These are phyloP conservation scores for Spizellomyces sp. DNA, from an alignment of 192 early-diverging fungal species.

Conservation along the genomic window DNA sequence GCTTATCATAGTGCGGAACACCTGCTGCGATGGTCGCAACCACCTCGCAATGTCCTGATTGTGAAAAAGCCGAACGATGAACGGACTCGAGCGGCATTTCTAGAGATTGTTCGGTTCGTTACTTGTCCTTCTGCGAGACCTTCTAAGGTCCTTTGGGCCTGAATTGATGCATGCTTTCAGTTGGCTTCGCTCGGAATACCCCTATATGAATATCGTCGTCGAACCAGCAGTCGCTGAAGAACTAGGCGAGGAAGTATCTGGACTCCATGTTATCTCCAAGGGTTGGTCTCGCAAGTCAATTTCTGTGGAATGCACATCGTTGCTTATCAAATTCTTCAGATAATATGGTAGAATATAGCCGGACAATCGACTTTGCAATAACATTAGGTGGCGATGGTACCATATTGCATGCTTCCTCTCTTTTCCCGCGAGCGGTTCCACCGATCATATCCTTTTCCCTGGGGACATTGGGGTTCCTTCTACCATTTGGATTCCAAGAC, in stretches of 20 bases:
- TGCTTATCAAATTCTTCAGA: neutral
- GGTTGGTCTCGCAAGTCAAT: neutral
- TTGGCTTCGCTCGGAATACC: constrained; percentile 70
- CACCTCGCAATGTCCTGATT: constrained; percentile 74
- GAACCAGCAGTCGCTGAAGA: constrained; percentile 2
- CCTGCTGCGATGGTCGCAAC: constrained; percentile 50
- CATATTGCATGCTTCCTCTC: constrained; percentile 80
- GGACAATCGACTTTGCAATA: constrained; percentile 78
- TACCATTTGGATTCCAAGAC: constrained; percentile 74
- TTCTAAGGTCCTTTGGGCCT: neutral
- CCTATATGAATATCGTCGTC: constrained; percentile 39
- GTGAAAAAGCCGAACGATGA: constrained; percentile 79
- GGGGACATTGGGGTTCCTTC: constrained; percentile 89
- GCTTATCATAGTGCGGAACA: neutral
- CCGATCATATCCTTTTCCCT: constrained; percentile 93
- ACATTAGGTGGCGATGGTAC: constrained; percentile 95
- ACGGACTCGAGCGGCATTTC: constrained; percentile 65
- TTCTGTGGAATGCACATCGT: no score
- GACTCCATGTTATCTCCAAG: neutral
- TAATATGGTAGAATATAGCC: neutral
- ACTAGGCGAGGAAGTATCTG: neutral
- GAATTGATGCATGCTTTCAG: constrained; percentile 14
- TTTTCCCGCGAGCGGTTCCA: constrained; percentile 75
- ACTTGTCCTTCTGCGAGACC: no score
- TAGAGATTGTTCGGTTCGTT: constrained; percentile 60